Conservation (phyloP, 2,329 filamentous ascomycete genomes). For the Claviceps monticola region DNA sequence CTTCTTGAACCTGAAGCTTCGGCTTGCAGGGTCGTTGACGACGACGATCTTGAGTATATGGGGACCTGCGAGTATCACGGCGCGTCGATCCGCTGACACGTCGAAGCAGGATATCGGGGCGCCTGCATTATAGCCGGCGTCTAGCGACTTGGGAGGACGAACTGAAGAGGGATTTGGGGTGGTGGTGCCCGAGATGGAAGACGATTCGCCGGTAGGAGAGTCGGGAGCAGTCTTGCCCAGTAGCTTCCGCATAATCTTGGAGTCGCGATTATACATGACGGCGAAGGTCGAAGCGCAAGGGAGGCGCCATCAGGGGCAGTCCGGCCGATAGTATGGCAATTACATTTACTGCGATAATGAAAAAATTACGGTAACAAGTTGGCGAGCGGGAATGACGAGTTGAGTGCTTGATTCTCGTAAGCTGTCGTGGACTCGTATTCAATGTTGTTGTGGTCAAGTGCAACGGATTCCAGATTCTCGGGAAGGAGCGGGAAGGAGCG, state of each 20-base stretch:
- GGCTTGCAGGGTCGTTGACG: constrained; percentile 31
- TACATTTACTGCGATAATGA: not conserved
- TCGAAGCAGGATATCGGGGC: constrained; percentile 45
- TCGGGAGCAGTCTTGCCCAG: constrained; percentile 39
- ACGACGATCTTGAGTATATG: constrained; percentile 48
- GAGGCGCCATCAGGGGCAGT: constrained; percentile 19
- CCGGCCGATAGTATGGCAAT: not conserved
- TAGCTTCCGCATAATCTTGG: constrained; percentile 46
- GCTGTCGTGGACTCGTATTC: not conserved
- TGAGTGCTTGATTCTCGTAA: too few relatives aligned
- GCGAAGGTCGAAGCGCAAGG: constrained; percentile 13
- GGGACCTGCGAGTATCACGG: constrained; percentile 41
- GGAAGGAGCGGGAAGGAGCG: too few relatives aligned
- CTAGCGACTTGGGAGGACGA: constrained; percentile 41
- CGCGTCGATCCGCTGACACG: constrained; percentile 39
- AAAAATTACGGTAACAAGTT: not conserved
- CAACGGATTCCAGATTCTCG: not conserved
- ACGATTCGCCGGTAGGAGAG: constrained; percentile 29
- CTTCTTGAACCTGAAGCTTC: constrained; percentile 31
- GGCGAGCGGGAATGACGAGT: not conserved
- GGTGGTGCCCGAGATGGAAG: constrained; percentile 31
- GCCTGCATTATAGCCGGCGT: constrained; percentile 36
- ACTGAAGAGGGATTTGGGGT: constrained; percentile 24
- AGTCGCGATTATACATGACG: constrained; percentile 38
- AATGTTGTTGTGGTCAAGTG: not conserved